Conservation (phyloP, 2,329 filamentous ascomycete genomes). For the Diaporthe sp. region DNA sequence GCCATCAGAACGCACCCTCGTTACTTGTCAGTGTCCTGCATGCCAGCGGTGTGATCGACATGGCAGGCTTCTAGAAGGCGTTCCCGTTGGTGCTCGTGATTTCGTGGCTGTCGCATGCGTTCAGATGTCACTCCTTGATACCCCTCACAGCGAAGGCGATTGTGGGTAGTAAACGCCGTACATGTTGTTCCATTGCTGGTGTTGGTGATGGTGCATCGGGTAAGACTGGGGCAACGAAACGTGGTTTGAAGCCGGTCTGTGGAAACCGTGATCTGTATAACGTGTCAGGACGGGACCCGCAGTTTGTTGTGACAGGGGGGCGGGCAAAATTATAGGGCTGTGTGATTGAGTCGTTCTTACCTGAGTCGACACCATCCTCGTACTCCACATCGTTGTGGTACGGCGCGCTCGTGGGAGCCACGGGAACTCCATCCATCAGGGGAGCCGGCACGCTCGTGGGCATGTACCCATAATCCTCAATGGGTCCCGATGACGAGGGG, state of each 20-base stretch:
- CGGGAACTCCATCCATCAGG: constrained; percentile 48
- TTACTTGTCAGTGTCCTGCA: constrained; percentile 25
- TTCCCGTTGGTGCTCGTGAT: background rate
- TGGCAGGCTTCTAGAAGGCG: constrained; percentile 25
- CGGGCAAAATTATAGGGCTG: constrained; percentile 6
- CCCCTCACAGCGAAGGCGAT: constrained; percentile 39
- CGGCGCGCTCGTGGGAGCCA: constrained; percentile 44
- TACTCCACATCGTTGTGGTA: constrained; percentile 48
- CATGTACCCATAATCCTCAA: constrained; percentile 62
- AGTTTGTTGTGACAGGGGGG: constrained; percentile 33
- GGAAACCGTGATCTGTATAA: constrained; percentile 46
- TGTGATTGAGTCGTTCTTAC: constrained; percentile 31
- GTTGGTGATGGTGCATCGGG: constrained; percentile 44
- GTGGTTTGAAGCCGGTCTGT: constrained; percentile 41
- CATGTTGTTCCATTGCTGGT: constrained; percentile 47
- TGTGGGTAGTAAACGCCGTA: constrained; percentile 49
- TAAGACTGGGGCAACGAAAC: constrained; percentile 46
- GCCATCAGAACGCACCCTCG: constrained; percentile 4
- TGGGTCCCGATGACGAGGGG: constrained; percentile 59
- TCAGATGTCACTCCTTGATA: constrained; percentile 4
- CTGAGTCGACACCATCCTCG: constrained; percentile 47
- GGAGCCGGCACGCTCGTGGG: constrained; percentile 59
- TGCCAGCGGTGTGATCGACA: constrained; percentile 15
- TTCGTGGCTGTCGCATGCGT: constrained; percentile 17
- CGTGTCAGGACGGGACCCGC: constrained; percentile 41